A percentile compares a stretch with the other conserved stretches of the same genome.
phyloP scores from a whole-genome alignment of 352 stramenopile species.

The Pythium vanterpoolii region DNA sequence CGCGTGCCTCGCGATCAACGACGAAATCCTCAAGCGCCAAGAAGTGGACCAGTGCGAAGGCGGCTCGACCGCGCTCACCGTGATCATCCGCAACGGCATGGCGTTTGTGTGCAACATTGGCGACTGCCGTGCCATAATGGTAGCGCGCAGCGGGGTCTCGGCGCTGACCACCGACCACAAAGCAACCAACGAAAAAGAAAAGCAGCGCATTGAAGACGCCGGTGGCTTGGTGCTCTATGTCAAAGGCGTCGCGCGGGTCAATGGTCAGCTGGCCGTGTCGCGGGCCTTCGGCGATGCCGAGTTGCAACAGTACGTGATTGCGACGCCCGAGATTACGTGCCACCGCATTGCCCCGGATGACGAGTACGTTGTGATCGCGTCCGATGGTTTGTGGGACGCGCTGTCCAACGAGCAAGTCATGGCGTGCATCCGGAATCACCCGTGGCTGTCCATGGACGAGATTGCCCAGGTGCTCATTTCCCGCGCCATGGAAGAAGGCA shows the following conservation, averaged over 20 bases:
- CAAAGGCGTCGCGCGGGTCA: slow-evolving; percentile 67
- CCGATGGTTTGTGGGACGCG: slow-evolving; percentile 75
- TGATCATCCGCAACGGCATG: slow-evolving; percentile 48
- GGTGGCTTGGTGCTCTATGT: slow-evolving; percentile 75
- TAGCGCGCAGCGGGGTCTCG: slow-evolving; percentile 33
- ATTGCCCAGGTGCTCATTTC: slow-evolving; percentile 59
- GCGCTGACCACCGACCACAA: slow-evolving; percentile 80
- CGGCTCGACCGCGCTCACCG: slow-evolving; percentile 56
- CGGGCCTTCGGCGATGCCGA: slow-evolving; percentile 72
- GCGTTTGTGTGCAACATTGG: slow-evolving; percentile 72
- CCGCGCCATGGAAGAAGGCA: slow-evolving; percentile 64
- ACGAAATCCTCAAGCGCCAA: slow-evolving; percentile 61
- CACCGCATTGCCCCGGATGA: slow-evolving; percentile 47
- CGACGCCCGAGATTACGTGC: slow-evolving; percentile 55
- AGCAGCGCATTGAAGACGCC: slow-evolving; percentile 59
- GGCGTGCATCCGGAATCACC: slow-evolving; percentile 57
- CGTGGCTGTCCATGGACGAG: slow-evolving; percentile 58
- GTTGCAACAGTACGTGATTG: slow-evolving; percentile 55
- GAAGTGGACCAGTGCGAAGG: slow-evolving; percentile 44
- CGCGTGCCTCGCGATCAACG: slow-evolving; percentile 59
- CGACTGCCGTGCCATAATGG: slow-evolving; percentile 69
- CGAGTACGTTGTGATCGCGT: slow-evolving; percentile 75
- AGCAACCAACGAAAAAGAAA: slow-evolving; percentile 58
- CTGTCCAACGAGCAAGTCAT: slow-evolving; percentile 68
- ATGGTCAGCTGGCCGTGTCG: slow-evolving; percentile 61